These are phyloP conservation scores for Eucalyptus sideroxylon DNA, from an alignment of 345 rosid genomes.

Conservation along the genomic window DNA sequence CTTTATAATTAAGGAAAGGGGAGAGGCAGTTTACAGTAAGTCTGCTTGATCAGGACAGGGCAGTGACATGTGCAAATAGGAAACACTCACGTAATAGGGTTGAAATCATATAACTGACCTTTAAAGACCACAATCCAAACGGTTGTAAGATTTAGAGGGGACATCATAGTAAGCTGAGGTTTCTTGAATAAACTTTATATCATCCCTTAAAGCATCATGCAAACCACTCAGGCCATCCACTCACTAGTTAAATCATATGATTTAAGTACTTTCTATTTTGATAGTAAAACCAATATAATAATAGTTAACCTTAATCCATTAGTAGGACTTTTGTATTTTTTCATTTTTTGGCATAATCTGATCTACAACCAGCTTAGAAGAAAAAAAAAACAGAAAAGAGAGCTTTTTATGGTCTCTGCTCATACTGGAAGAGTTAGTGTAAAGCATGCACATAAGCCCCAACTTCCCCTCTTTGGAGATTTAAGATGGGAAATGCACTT, in stretches of 20 bases:
- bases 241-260: not conserved
- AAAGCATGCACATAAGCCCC: not conserved
- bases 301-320: not conserved
- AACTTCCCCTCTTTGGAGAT: not conserved
- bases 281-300: not conserved
- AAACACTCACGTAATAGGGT: not conserved
- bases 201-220: not conserved
- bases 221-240: not conserved
- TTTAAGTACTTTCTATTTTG: not conserved
- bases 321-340: not conserved
- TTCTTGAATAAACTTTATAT: not conserved
- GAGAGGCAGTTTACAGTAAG: not conserved
- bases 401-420: not conserved
- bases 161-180: not conserved
- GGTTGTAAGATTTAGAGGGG: not conserved
- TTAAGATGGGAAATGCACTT: not conserved
- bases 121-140: not conserved
- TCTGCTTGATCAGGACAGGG: not conserved
- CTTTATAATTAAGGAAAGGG: not conserved
- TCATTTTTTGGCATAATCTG: not conserved
- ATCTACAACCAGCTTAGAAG: not conserved
- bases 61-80: not conserved
- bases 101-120: not conserved
- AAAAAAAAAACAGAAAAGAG: not conserved
- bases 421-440: not conserved